phyloP scores from a whole-genome alignment of 2,329 filamentous ascomycete species.

The Xylaria sp. region DNA sequence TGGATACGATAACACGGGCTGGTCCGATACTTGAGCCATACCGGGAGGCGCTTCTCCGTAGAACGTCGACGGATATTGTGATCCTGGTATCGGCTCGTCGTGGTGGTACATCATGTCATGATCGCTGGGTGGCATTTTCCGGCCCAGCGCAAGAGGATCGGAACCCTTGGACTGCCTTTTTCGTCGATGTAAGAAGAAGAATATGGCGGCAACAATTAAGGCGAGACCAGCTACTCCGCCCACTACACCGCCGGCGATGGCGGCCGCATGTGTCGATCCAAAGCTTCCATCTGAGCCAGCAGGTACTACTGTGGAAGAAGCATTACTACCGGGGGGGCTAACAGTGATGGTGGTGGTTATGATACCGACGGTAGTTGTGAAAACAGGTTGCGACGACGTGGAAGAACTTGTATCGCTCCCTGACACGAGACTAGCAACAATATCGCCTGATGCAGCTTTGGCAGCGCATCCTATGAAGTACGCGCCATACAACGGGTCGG shows the following conservation, averaged over 20 bases:
- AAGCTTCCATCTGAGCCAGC: slow-evolving; percentile 18
- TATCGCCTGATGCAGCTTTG: slow-evolving; percentile 40
- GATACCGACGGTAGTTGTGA: slow-evolving; percentile 28
- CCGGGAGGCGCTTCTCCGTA: slow-evolving; percentile 46
- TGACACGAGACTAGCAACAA: slow-evolving; percentile 38
- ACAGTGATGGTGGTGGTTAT: slow-evolving; percentile 40
- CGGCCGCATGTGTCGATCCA: slow-evolving; percentile 39
- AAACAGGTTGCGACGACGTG: slow-evolving; percentile 19
- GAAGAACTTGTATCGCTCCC: slow-evolving; percentile 14
- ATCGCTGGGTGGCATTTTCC: slow-evolving; percentile 37
- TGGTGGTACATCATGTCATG: slow-evolving; percentile 37
- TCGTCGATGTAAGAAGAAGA: slow-evolving; percentile 42
- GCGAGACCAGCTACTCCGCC: slow-evolving; percentile 45
- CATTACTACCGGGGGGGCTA: slow-evolving; percentile 22
- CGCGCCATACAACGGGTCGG: slow-evolving; percentile 42
- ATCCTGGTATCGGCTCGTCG: slow-evolving; percentile 43
- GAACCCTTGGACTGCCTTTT: slow-evolving; percentile 33
- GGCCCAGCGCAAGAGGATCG: slow-evolving; percentile 27
- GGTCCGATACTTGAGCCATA: slow-evolving; percentile 41
- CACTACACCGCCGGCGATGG: slow-evolving; percentile 46
- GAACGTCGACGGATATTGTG: slow-evolving; percentile 45
- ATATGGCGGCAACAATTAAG: slow-evolving; percentile 41
- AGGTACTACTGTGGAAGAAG: slow-evolving; percentile 33
- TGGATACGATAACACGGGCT: slow-evolving; percentile 32
- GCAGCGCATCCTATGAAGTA: slow-evolving; percentile 46